Evolutionary conservation across 345 rosid genomes (phyloP), one percentile per base, ranked within the genome.

Genomic region (Cardiospermum halicacabum): DNA sequence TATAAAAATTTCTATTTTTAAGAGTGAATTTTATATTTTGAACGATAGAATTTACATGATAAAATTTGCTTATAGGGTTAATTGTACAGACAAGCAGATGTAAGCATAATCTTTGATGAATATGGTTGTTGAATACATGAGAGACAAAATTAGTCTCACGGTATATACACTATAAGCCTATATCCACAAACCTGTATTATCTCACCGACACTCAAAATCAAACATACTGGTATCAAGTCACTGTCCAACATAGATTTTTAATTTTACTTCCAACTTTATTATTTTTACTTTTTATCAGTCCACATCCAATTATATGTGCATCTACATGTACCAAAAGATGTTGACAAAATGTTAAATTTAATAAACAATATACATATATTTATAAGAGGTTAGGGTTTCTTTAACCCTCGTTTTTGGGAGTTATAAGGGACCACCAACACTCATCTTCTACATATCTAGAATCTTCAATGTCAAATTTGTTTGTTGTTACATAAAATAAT

Each of bases 381-480:
- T 64, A 47, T 50, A 56, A 48, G 34, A 49, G 60, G 26, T 65
- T 65, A n/a, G 53, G 69, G 60, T 65, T 65, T 53, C 51, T 49
- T 32, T 62, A 19, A 39, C 50, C 58, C 50, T 36, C 67, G n/a
- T 34, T 26, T 64, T 53, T 27, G 51, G 60, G 50, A n/a, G 39
- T 65, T 11, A n/a, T n/a, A n/a, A 28, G 60, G 60, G 53, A 39
- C 69, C 69, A 39, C 53, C 40, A 7, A 47, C 19, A 53, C 36
- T 32, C 30, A 50, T 10, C 57, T 32, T 22, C 57, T 22, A 34
- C 9, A 7, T 34, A 34, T n/a, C n/a, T 34, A 49, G 22, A 25
- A 21, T 36, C 58, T 53, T 34, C 30, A 25, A 5, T 16, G 6
- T 64, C 37, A 11, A 11, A 9, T 12, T 22, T 4, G 3, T 16